Evolutionary conservation across 2,329 filamentous ascomycete species (phyloP).

Genomic region (Pleoardoris graminearum): DNA sequence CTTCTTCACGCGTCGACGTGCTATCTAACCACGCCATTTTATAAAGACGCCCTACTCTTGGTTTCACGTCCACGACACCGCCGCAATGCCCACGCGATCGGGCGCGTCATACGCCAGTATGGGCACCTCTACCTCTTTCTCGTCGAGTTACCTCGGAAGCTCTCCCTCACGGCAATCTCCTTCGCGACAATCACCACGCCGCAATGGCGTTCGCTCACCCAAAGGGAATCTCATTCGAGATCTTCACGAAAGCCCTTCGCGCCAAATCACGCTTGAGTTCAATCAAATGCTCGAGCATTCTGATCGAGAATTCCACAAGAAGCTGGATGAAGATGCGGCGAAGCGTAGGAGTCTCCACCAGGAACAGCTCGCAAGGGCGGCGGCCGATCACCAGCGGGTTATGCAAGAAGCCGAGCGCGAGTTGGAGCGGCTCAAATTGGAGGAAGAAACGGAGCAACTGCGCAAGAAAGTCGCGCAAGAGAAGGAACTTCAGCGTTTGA

Average conservation of each 20-base stretch:
- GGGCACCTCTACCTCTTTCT: constrained; percentile 38
- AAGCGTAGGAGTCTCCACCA: constrained; percentile 67
- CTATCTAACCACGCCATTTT: constrained; percentile 24
- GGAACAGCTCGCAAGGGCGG: constrained; percentile 67
- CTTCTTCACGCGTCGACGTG: background rate
- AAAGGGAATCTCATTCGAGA: constrained; percentile 28
- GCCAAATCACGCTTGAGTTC: constrained; percentile 47
- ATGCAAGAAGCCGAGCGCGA: constrained; percentile 59
- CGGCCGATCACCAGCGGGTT: constrained; percentile 68
- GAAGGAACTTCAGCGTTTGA: constrained; percentile 47
- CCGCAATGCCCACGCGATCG: constrained; percentile 37
- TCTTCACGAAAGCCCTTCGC: constrained; percentile 39
- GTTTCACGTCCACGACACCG: constrained; percentile 6
- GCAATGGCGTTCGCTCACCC: constrained; percentile 29
- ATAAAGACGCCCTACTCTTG: constrained; percentile 10
- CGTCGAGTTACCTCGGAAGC: constrained; percentile 36
- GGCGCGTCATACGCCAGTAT: constrained; percentile 40
- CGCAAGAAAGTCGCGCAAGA: constrained; percentile 42
- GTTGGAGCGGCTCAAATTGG: constrained; percentile 53
- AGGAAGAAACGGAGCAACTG: constrained; percentile 44
- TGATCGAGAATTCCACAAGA: constrained; percentile 56
- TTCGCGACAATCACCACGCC: constrained; percentile 37
- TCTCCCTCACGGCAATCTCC: constrained; percentile 41
- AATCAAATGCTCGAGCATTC: constrained; percentile 47
- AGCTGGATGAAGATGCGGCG: constrained; percentile 64